Percentiles rank a stretch among this genome's conserved stretches.
These are phyloP conservation scores for Ustilago trichophora DNA, from an alignment of 1,284 basidiomycete genomes.

Conservation along the genomic window DNA sequence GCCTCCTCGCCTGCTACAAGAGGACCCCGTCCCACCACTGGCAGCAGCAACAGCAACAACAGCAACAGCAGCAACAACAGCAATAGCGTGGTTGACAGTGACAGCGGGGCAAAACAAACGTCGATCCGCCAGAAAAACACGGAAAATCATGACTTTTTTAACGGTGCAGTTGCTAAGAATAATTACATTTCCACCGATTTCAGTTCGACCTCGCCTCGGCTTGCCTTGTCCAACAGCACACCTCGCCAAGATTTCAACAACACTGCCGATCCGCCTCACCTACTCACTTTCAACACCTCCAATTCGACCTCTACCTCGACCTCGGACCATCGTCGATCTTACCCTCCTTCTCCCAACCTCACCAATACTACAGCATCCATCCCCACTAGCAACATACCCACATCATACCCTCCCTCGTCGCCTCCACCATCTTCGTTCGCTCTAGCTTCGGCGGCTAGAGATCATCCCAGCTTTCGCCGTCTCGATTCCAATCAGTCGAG, in stretches of 20 bases:
- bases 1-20: background rate
- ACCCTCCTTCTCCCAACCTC: no score
- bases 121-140: background rate
- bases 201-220: background rate
- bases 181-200: background rate
- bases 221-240: background rate
- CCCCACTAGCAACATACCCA: background rate
- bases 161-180: background rate
- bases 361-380: no score
- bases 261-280: constrained; percentile 17
- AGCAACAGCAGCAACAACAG: background rate
- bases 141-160: background rate
- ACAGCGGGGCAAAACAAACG: constrained; percentile 1
- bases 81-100: constrained; percentile 3
- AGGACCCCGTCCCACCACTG: background rate
- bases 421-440: background rate
- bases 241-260: background rate
- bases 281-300: constrained; percentile 4
- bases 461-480: constrained; percentile 6
- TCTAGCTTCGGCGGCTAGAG: constrained; percentile 8
- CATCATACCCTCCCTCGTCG: background rate
- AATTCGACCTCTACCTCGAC: background rate
- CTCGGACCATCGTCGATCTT: no score
- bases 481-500: background rate
- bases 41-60: background rate